A percentile compares a stretch with the other conserved stretches of the same genome.
phyloP scores from a whole-genome alignment of 805 yeast genomes.

The Barnettozyma vustinii region DNA sequence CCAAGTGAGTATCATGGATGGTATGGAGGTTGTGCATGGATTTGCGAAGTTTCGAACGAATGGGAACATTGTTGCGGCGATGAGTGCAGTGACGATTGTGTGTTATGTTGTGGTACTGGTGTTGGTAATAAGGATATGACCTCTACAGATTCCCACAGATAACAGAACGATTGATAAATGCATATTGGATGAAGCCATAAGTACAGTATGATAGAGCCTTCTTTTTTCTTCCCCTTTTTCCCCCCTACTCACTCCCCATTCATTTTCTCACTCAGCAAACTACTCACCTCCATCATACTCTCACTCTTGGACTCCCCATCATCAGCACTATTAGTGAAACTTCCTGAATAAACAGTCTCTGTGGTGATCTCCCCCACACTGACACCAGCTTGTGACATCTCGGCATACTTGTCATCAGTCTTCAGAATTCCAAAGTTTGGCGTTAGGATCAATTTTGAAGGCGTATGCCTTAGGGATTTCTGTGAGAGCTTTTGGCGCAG shows the following conservation, averaged over 20 bases:
- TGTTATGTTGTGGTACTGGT: neutral
- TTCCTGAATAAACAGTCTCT: neutral
- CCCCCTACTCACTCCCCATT: neutral
- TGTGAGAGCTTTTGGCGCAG: neutral
- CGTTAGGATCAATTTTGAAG: conserved; percentile 1
- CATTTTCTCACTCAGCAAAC: neutral
- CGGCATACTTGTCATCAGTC: neutral
- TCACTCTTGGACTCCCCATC: neutral
- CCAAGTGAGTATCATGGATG: conserved; percentile 1
- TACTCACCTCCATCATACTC: neutral
- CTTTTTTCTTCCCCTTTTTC: neutral
- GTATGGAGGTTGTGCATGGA: conserved; percentile 1
- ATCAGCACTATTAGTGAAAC: neutral
- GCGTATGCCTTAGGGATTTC: neutral
- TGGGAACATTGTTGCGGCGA: neutral
- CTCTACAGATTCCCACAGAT: too few species aligned
- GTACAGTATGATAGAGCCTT: too few species aligned
- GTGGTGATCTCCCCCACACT: neutral
- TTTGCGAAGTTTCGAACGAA: conserved; percentile 1
- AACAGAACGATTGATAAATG: neutral
- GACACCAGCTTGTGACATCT: neutral
- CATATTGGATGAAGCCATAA: neutral
- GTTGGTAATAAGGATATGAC: neutral
- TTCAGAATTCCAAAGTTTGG: neutral
- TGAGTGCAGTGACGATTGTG: neutral